Base-by-base conservation (phyloP, 805 yeast genomes). In the Candida dendrica region DNA sequence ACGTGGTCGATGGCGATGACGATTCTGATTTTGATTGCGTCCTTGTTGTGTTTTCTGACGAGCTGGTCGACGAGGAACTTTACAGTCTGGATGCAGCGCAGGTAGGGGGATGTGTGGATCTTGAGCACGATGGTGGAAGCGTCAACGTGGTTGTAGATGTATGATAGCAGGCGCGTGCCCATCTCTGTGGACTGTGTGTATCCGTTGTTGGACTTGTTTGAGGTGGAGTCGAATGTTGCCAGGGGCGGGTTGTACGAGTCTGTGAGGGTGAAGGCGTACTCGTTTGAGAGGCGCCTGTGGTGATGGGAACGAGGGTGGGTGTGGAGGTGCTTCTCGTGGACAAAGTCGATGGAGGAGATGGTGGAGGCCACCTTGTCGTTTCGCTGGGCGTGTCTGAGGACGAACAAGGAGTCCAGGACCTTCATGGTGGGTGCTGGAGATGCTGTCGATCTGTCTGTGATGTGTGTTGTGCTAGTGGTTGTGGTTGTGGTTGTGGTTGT, bases 61-160 rank as follows among this genome's bases (percentile, higher is more conserved):
- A 56, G 36, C 36, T 44, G 45, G 38, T 56, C 61, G 14, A 49
- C 37, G 38, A 55, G 43, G 44, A 44, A 43, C 40, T 51, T 55
- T 37, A 55, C 56, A 0, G 74, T 70, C 48, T 70, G 72, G 6
- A 69, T 51, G 47, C 75, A 70, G 45, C 74, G 47, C 35, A 68
- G 59, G 43, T 69, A 70, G 0, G 75, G 75, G 2, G 74, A 69
- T 5, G 67, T 58, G 47, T 69, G 74, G 39, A 56, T 47, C 17
- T 50, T 42, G 13, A 56, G 38, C 6, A 42, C 46, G 3, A 54
- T 46, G 2, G n/a, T 26, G 3, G 39, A 22, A 22, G 48, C 48
- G 5, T 43, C 35, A 4, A 48, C 45, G 32, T 52, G 53, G 10
- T 47, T 37, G 4, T 45, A 37, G 7, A 56, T 42, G 26, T 56